Evolutionary conservation across 495 filamentous ascomycete genomes (phyloP), one percentile per base, ranked within the genome.

Genomic region (Apodospora peruviana): DNA sequence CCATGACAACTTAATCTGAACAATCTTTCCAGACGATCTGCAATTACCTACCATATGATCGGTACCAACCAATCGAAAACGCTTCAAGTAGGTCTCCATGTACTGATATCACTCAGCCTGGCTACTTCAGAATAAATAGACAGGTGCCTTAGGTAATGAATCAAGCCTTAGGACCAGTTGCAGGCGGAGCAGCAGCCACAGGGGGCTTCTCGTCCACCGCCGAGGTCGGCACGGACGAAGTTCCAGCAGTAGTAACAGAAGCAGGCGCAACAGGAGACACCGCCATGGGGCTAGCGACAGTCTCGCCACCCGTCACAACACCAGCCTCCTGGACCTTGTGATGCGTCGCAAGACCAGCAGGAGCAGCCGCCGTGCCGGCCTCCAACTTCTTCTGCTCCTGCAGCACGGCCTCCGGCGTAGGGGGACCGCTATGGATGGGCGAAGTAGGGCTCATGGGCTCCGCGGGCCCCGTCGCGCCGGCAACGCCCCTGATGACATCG

Each of bases 401-500:
- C 22, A 12, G 4, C 1, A 23, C 22, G 4, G 19, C 42, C 2
- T 43, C 43, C 16, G 45, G 47, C 5, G 46, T 53, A 19, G 56
- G 45, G 12, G 48, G 47, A 11, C 40, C 42, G 7, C 42, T 39
- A 8, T 9, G 9, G 37, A 17, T 40, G 9, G 37, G 18, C 11
- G 19, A 21, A 3, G 46, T 48, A n/a, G 52, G 51, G 5, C 49
- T 40, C 9, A 42, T 39, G 9, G 49, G 46, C 17, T 56, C 58
- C 2, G 59, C 55, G 7, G 69, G 48, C 2, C 60, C 62, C 8
- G 65, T 65, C 21, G 68, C 65, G 20, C 67, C 65, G 27, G 68
- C 71, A 11, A 71, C 73, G 44, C 67, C 61, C 19, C 71, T 53
- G 52, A 95, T 84, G 43, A 85, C 73, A n/a, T 81, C 75, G 67